Base-by-base conservation (phyloP, 495 filamentous ascomycete species). In the Bacidia rubella region DNA sequence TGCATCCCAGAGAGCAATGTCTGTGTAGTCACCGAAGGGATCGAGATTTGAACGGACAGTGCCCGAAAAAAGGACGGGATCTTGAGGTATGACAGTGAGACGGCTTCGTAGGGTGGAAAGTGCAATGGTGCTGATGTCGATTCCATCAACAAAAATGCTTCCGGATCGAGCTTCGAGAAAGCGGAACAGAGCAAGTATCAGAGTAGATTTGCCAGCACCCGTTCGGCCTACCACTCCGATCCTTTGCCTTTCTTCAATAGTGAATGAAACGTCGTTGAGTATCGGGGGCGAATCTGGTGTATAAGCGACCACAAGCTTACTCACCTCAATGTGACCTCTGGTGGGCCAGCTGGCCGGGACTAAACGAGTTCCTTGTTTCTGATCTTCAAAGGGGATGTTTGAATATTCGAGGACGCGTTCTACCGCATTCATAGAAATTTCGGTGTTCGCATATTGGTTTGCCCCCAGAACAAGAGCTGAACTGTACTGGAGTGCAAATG, bases 151-250 rank as follows among this genome's bases (percentile, higher is more conserved):
- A 53, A 72, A 62, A 44, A 93, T 86, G 2, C 66, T 75, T 12
- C 87, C 87, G 0, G 78, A 70, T 2, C 78, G 72, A 3, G 85
- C 84, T 57, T 87, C 82, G 9, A 93, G 66, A 66, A 90, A 90
- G 5, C 86, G 86, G 75, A 90, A 93, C 0, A 93, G 66, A 0
- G 87, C 86, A 0, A 93, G 71, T 0, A 86, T 89, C 9, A 93
- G 67, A 0, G 85, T 89, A 0, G 85, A 90, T 60, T 95, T 95
- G 17, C 88, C 88, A 0, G 87, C 86, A 11, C 88, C 88, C 10
- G 88, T 94, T 19, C 88, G 80, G 11, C 88, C 88, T 9, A 92
- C 84, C 1, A 95, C 81, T 15, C 87, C 88, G 35, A 95, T 69
- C 2, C 86, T 74, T 62, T 95, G 78, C 58, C 86, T 86, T 29